Evolutionary conservation across 805 yeast species (phyloP), one percentile per base, ranked within the genome.

Genomic region (Candida morakotiae): DNA sequence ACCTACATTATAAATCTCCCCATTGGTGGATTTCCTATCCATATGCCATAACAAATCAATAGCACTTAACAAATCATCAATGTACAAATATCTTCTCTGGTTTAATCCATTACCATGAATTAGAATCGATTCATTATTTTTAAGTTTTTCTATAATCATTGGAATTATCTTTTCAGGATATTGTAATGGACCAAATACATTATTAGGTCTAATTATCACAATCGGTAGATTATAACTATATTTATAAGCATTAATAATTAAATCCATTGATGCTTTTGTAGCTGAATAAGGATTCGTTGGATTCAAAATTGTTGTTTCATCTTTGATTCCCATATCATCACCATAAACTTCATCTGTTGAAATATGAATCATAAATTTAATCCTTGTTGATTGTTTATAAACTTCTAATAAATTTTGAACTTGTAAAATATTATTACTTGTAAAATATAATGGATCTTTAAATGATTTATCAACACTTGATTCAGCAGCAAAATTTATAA

Each of bases 331-430:
- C 0, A 31, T 41, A 1, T 31, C 32, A 41, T 75, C 79, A 1
- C 82, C 82, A 43, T 76, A 76, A 0, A 77, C 81, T 44, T 76
- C 82, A 48, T 76, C 82, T 0, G 82, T 77, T 8, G 81, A 76
- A 31, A 76, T 58, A 46, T 76, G 79, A 5, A 75, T 34, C 28
- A 73, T 58, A 14, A 10, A 21, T 13, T 17, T 8, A 9, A 35
- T 19, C 14, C 19, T 24, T 9, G 26, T 14, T 18, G 45, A 16
- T 15, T 39, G 14, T 21, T 72, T 53, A 14, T 58, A 49, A 17
- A 60, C 56, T 46, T 76, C 80, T 5, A 76, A 55, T 13, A 77
- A 41, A 17, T 63, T 67, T 41, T 71, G 77, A 1, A 77, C 66
- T 8, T 75, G 67, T 2, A 69, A 25, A 3, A 73, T 64, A 42